phyloP scores from a whole-genome alignment of 768 basidiomycete genomes.

The Mycena floridula region DNA sequence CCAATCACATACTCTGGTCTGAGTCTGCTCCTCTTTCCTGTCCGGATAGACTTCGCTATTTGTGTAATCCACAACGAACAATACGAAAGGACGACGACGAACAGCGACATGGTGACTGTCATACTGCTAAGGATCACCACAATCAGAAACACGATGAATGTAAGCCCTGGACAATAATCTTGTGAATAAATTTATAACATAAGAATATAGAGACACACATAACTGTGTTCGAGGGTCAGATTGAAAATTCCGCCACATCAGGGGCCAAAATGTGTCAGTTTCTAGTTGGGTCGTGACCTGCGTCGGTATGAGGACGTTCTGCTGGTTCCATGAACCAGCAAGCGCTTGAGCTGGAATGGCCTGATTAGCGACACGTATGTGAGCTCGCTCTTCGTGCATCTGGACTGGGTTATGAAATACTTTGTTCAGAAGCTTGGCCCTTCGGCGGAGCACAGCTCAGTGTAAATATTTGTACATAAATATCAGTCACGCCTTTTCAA shows the following conservation, averaged over 20 bases:
- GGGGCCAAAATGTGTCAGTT: slow-evolving; percentile 30
- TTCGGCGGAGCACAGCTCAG: no score
- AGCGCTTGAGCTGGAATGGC: no score
- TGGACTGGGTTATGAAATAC: no score
- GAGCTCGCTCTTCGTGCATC: no score
- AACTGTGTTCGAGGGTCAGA: slow-evolving; percentile 67
- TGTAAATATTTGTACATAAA: no score
- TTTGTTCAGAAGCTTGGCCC: no score
- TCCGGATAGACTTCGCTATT: slow-evolving; percentile 67
- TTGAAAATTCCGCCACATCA: slow-evolving; percentile 54
- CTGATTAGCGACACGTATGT: no score
- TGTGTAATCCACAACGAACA: slow-evolving; percentile 83
- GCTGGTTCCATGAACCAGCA: no score
- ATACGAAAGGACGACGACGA: slow-evolving; percentile 65
- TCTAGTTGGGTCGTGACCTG: background rate
- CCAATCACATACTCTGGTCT: slow-evolving; percentile 69
- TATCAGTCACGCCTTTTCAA: no score
- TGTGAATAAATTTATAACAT: slow-evolving; percentile 3
- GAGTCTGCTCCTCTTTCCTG: slow-evolving; percentile 67
- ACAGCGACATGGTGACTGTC: slow-evolving; percentile 56
- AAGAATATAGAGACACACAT: slow-evolving; percentile 42
- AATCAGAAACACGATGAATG: slow-evolving; percentile 61
- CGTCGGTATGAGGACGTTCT: no score
- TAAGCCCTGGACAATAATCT: slow-evolving; percentile 42
- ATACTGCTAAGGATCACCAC: slow-evolving; percentile 70